These are phyloP conservation scores for Neltuma alba DNA, from an alignment of 306 rosid species.

Conservation along the genomic window DNA sequence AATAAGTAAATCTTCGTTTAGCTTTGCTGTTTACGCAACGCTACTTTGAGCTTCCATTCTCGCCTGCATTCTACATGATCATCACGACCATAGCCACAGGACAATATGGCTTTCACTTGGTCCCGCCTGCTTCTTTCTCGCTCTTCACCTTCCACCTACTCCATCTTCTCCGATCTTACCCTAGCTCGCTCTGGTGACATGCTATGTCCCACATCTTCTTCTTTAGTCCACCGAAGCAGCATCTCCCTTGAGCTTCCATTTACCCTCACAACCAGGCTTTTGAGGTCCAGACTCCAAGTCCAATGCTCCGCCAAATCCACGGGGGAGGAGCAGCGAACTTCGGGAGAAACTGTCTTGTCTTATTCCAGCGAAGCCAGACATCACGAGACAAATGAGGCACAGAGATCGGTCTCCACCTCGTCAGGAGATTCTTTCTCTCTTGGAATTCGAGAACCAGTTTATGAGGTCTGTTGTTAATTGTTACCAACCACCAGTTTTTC, in stretches of 20 bases:
- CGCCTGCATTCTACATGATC: conserved; percentile 49
- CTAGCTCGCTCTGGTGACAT: conserved; percentile 36
- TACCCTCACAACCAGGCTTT: conserved; percentile 8
- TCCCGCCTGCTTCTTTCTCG: conserved; percentile 55
- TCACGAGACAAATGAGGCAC: conserved; percentile 26
- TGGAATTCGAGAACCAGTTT: conserved; percentile 95
- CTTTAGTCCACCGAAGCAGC: conserved; percentile 28
- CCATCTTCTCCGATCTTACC: conserved; percentile 46
- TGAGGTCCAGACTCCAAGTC: conserved; percentile 38
- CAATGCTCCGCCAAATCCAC: conserved; percentile 65
- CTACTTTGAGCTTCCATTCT: conserved; percentile 26
- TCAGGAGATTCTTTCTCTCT: conserved; percentile 66
- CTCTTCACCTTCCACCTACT: conserved; percentile 46
- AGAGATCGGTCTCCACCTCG: conserved; percentile 38
- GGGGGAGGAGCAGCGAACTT: conserved; percentile 61
- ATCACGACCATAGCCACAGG: conserved; percentile 30
- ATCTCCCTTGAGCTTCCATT: conserved; percentile 39
- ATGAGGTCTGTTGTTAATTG: conserved; percentile 57
- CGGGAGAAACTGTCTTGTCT: conserved; percentile 45
- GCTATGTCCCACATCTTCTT: conserved; percentile 31
- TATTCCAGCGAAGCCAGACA: conserved; percentile 36
- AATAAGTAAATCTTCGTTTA: conserved; percentile 21
- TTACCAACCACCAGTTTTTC: background rate
- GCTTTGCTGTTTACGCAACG: conserved; percentile 33
- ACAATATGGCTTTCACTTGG: conserved; percentile 62